Evolutionary conservation across 163 green algal species (phyloP), one percentile per base, ranked within the genome.

Genomic region (Chloroidium sp.): DNA sequence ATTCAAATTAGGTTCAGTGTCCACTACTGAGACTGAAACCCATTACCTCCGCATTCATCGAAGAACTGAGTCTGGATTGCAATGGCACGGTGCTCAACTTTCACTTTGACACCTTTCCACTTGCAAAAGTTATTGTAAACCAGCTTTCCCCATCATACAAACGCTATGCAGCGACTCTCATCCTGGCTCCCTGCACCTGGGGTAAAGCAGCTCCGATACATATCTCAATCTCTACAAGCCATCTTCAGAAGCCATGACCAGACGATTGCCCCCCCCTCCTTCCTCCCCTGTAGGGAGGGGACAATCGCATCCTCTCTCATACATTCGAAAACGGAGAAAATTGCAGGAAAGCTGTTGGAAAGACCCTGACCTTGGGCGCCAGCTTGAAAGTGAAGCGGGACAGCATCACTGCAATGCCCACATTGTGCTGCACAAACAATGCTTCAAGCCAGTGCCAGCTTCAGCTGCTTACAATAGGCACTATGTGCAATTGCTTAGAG

Each of bases 311-410:
- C 10, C 6, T n/a, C 6, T 72, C 6, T 72, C 10, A 6, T 72
- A 36, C 67, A 72, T 10, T 72, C 67, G 67, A 6, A 72, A 10
- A n/a, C 67, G 10, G 6, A 72, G 67, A 72, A 72, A 57, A 76
- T 3, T 13, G 69, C 8, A 76, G 69, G 10, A 6, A 72, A 10
- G 6, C 64, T 6, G 64, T 10, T 72, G 64, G 57, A 4, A 3
- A 76, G 76, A 61, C 13, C 14, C 76, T 8, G 68, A 78, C 79
- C 79, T 74, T 59, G n/a, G 62, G n/a, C 12, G 79, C 69, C 61
- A 82, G 79, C 14, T 62, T 4, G 2, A 82, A 78, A 13, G 14
- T 62, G 79, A 82, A 82, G 79, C 74, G 69, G 4, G 69, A n/a
- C 0, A 74, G 4, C n/a, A 82, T 69, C 14, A 36, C 6, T 8